phyloP scores from a whole-genome alignment of 78 protist genomes.

The slime mould (Dictyostelium discoideum) region dicty_2.7 NC_007088.5:6980001-6980500 shows the following conservation, averaged over 20 bases:
- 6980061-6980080: conserved; percentile 60
- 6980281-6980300: conserved; percentile 35
- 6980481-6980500: conserved; percentile 15
- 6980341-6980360: conserved; percentile 61
- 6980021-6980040: conserved; percentile 48
- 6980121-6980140: background rate
- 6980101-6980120: conserved; percentile 11
- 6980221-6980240: conserved; percentile 12
- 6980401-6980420: no score
- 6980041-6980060: conserved; percentile 53
- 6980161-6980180: conserved; percentile 63
- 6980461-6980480: background rate
- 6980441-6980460: background rate
- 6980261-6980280: conserved; percentile 46
- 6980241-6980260: conserved; percentile 29
- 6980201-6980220: conserved; percentile 70
- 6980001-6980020: conserved; percentile 30
- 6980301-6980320: conserved; percentile 69
- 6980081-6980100: conserved; percentile 32
- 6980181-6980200: conserved; percentile 74
- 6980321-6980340: conserved; percentile 66
- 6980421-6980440: background rate
- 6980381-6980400: no score
- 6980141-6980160: background rate
- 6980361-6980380: conserved; percentile 8